These are phyloP conservation scores for Boletus eberwhitei DNA, from an alignment of 768 basidiomycete species.

Conservation along the genomic window DNA sequence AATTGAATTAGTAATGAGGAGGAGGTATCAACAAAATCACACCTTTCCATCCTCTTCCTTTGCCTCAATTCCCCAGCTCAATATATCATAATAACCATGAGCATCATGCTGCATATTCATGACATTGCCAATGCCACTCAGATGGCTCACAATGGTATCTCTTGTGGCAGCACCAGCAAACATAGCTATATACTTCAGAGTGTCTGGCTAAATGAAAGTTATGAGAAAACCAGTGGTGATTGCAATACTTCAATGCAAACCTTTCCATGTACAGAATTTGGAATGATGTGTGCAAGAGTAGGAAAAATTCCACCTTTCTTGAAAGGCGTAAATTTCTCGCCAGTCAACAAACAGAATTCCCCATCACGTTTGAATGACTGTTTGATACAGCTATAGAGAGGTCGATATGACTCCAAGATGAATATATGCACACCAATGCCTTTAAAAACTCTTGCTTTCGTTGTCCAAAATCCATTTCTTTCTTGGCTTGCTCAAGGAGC, in stretches of 20 bases:
- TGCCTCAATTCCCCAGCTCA: constrained; percentile 1
- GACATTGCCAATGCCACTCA: background rate
- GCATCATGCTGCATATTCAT: background rate
- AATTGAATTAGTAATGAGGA: background rate
- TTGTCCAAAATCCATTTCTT: background rate
- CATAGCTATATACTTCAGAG: background rate
- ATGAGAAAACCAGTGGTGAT: background rate
- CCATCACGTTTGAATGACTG: constrained; percentile 6
- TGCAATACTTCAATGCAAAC: too few species aligned
- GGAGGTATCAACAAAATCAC: background rate
- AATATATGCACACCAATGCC: constrained; percentile 1
- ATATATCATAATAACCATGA: background rate
- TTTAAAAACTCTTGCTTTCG: background rate
- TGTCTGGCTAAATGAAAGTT: background rate
- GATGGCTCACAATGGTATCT: background rate
- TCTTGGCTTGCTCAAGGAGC: background rate
- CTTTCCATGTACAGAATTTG: background rate
- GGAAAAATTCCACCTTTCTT: background rate
- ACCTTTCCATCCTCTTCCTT: background rate
- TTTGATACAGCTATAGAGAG: background rate
- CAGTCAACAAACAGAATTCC: background rate
- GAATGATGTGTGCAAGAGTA: background rate
- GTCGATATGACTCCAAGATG: background rate
- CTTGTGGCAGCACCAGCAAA: background rate
- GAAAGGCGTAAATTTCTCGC: background rate